A percentile compares a stretch with the other conserved stretches of the same genome.
phyloP scores from a whole-genome alignment of 495 filamentous ascomycete genomes.

The Aspergillus kassunensis region DNA sequence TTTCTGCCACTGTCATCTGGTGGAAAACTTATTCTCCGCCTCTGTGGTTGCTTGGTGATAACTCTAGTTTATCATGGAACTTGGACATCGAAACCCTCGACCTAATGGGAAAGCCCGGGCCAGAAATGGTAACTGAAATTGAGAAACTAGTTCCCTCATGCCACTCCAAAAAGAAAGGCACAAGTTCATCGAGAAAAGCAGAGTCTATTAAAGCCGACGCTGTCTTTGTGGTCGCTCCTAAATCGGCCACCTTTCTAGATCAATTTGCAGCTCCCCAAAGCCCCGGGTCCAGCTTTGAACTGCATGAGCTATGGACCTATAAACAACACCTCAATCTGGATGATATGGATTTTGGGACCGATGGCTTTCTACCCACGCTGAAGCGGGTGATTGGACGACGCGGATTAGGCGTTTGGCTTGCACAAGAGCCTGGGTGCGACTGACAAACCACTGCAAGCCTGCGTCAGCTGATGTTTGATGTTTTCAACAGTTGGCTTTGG shows the following conservation, averaged over 20 bases:
- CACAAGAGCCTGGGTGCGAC: constrained; percentile 15
- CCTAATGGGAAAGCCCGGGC: constrained; percentile 73
- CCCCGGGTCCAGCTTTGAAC: constrained; percentile 19
- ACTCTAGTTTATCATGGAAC: constrained; percentile 48
- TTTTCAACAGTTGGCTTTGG: constrained; percentile 4
- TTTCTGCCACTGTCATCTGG: constrained; percentile 72
- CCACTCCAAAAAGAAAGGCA: constrained; percentile 5
- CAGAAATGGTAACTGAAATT: constrained; percentile 57
- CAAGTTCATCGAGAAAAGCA: neutral
- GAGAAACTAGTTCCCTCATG: constrained; percentile 53
- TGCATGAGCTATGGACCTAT: constrained; percentile 70
- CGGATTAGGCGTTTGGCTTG: constrained; percentile 72
- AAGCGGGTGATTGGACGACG: constrained; percentile 71
- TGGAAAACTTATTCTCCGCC: constrained; percentile 98
- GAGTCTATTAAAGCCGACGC: constrained; percentile 27
- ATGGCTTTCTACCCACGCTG: constrained; percentile 75
- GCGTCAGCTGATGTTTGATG: constrained; percentile 1
- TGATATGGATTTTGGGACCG: constrained; percentile 83
- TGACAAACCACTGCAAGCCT: constrained; percentile 1
- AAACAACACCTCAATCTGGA: constrained; percentile 80
- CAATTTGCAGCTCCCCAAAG: constrained; percentile 43
- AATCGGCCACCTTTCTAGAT: constrained; percentile 68
- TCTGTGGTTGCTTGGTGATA: constrained; percentile 81
- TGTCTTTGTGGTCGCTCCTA: constrained; percentile 64
- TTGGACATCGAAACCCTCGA: constrained; percentile 66